These are phyloP conservation scores for Gastrolobium villosum DNA, from an alignment of 306 rosid species.

Conservation along the genomic window DNA sequence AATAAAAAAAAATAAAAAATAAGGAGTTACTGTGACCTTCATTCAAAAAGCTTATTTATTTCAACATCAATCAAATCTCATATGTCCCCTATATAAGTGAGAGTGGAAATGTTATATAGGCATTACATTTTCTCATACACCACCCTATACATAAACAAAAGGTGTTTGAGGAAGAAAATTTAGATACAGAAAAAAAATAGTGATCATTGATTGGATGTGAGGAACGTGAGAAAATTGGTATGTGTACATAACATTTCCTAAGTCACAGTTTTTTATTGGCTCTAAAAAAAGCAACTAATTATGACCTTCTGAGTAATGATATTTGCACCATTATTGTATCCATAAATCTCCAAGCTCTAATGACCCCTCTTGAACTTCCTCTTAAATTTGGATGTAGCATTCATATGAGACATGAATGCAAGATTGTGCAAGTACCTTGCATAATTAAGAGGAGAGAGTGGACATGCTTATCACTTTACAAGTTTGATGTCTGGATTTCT, in stretches of 20 bases:
- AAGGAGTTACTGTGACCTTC: background rate
- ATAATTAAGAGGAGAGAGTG: background rate
- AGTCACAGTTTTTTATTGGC: background rate
- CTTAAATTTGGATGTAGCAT: background rate
- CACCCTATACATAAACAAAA: background rate
- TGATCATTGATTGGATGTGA: too few relatives aligned
- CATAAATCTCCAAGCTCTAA: conserved; percentile 4
- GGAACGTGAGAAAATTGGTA: background rate
- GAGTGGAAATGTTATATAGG: background rate
- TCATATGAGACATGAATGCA: conserved; percentile 12
- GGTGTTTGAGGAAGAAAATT: background rate
- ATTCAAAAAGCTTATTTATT: background rate
- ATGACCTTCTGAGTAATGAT: background rate
- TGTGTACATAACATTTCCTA: background rate
- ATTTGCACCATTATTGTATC: conserved; percentile 11
- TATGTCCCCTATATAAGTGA: background rate
- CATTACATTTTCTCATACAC: background rate
- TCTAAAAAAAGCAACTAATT: conserved; percentile 30
- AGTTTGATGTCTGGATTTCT: conserved; percentile 87
- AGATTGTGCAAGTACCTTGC: conserved; percentile 4
- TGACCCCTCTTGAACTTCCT: background rate
- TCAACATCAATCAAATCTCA: background rate
- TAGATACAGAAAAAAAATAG: background rate
- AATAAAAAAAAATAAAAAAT: too few relatives aligned
- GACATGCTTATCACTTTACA: conserved; percentile 38